These are phyloP conservation scores for Daucus carota DNA, from an alignment of 129 eudicot genomes.

Conservation along the genomic window DNA sequence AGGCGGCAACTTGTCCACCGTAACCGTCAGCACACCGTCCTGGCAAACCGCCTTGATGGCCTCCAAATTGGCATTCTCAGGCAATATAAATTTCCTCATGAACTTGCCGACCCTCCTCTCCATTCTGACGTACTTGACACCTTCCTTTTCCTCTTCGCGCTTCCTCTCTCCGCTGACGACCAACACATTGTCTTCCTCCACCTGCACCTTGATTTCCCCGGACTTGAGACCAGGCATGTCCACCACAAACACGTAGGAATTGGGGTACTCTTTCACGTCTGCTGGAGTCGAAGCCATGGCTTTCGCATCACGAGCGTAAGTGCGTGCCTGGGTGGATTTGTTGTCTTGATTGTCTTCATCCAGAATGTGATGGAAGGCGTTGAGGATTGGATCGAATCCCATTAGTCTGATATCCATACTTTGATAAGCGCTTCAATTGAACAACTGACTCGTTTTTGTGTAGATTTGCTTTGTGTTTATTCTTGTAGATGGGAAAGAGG, in stretches of 20 bases:
- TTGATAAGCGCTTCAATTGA: too few species aligned
- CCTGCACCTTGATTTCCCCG: constrained; percentile 36
- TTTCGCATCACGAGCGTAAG: not conserved
- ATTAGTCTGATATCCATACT: not conserved
- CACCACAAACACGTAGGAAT: constrained; percentile 23
- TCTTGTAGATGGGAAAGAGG: too few species aligned
- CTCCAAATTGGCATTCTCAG: not conserved
- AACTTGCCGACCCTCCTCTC: not conserved
- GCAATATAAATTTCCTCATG: not conserved
- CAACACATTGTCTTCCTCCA: constrained; percentile 38
- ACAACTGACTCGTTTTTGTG: too few species aligned
- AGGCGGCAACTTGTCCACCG: not conserved
- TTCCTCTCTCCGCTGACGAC: constrained; percentile 31
- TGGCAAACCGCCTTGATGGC: not conserved
- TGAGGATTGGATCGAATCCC: too few species aligned
- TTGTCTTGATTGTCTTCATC: not conserved
- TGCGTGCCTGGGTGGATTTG: too few species aligned
- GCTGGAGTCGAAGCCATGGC: not conserved
- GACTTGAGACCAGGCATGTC: constrained; percentile 46
- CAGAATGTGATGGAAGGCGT: not conserved
- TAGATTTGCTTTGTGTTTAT: too few species aligned
- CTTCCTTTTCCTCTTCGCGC: not conserved
- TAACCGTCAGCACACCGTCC: not conserved
- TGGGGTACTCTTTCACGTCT: not conserved
- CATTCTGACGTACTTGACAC: not conserved